Evolutionary conservation across 352 stramenopile genomes (phyloP).

Genomic region (Salisapilia sapeloensis): DNA sequence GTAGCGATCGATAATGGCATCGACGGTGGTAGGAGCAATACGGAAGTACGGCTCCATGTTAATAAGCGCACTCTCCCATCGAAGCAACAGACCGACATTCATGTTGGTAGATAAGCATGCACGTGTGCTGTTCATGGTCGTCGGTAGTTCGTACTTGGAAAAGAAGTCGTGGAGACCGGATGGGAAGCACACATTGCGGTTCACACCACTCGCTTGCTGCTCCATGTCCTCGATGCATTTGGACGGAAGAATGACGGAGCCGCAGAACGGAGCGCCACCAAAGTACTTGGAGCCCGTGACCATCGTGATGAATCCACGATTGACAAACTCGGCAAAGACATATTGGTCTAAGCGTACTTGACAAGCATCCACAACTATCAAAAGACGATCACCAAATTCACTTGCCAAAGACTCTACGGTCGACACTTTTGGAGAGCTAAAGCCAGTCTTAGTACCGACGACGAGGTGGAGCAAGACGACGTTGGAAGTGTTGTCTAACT

Average conservation of each 20-base stretch:
- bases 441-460: constrained; percentile 75
- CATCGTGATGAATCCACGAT: constrained; percentile 51
- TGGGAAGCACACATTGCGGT: constrained; percentile 43
- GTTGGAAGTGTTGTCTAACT: constrained; percentile 20
- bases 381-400: constrained; percentile 44
- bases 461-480: constrained; percentile 78
- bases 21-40: constrained; percentile 27
- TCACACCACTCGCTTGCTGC: constrained; percentile 24
- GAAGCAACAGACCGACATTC: constrained; percentile 62
- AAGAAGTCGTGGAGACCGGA: constrained; percentile 73
- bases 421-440: constrained; percentile 54
- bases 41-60: constrained; percentile 65
- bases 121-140: constrained; percentile 45
- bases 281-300: constrained; percentile 83
- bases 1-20: constrained; percentile 37
- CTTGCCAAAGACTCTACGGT: constrained; percentile 26
- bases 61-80: constrained; percentile 62
- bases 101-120: constrained; percentile 29
- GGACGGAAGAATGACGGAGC: constrained; percentile 65
- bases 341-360: constrained; percentile 63
- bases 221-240: constrained; percentile 70
- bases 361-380: constrained; percentile 78
- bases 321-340: constrained; percentile 40
- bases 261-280: constrained; percentile 70
- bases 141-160: constrained; percentile 55